Evolutionary conservation across 2,329 filamentous ascomycete species (phyloP).

Genomic region (Nigrospora oryzae): DNA sequence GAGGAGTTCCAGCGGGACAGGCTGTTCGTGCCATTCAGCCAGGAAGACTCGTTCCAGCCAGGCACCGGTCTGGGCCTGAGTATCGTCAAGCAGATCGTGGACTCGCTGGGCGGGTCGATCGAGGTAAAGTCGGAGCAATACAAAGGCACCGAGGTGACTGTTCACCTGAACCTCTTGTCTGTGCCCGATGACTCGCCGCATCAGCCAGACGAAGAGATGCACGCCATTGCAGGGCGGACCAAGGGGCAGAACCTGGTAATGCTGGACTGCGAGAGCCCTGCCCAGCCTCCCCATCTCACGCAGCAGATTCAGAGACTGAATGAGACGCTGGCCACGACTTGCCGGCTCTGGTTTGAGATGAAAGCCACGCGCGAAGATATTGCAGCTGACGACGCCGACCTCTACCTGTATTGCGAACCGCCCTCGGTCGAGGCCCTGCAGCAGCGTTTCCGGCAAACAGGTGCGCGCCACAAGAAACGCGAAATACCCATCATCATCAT

Average conservation of each 20-base stretch:
- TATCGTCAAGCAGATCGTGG: conserved; percentile 53
- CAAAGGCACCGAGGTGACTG: conserved; percentile 45
- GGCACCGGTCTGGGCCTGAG: conserved; percentile 56
- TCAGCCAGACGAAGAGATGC: conserved; percentile 9
- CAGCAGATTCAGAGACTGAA: conserved; percentile 15
- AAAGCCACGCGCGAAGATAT: conserved; percentile 11
- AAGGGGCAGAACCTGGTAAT: conserved; percentile 11
- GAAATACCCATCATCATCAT: conserved; percentile 18
- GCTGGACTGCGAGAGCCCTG: conserved; percentile 5
- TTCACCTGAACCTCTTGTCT: conserved; percentile 31
- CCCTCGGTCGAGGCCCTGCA: conserved; percentile 9
- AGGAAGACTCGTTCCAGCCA: conserved; percentile 52
- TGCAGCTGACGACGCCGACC: conserved; percentile 6
- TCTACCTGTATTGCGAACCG: conserved; percentile 18
- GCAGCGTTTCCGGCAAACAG: conserved; percentile 7
- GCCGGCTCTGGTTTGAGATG: conserved; percentile 25
- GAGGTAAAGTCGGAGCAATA: conserved; percentile 43
- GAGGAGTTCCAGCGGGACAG: conserved; percentile 51
- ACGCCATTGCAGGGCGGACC: conserved; percentile 4
- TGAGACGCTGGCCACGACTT: conserved; percentile 18
- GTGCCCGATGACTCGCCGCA: conserved; percentile 2
- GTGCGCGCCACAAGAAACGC: not conserved
- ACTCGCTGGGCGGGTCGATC: conserved; percentile 50
- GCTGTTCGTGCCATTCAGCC: conserved; percentile 53
- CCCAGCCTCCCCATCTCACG: conserved; percentile 2